phyloP scores from a whole-genome alignment of 257 asterid genomes.

The Petunia axillaris region DNA sequence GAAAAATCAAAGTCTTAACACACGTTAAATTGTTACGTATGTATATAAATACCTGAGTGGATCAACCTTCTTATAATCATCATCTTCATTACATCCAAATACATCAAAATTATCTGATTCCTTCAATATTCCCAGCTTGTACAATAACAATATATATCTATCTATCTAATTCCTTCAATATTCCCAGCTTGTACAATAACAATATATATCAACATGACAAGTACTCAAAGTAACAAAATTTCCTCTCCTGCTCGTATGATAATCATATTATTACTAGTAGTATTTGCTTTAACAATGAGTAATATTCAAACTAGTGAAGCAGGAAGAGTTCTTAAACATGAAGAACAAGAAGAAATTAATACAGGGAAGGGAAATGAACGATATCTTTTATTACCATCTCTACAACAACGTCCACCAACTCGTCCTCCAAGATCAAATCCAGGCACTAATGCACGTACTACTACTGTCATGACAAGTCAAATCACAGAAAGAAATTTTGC shows the following conservation, averaged over 20 bases:
- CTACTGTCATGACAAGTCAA: neutral
- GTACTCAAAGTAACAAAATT: neutral
- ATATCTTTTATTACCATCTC: neutral
- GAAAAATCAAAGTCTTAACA: neutral
- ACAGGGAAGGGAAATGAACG: no score
- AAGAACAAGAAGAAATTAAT: neutral
- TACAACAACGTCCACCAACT: neutral
- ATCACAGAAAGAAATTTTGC: neutral
- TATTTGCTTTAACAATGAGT: neutral
- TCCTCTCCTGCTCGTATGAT: neutral
- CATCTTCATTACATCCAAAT: neutral
- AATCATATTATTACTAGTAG: neutral
- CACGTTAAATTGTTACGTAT: neutral
- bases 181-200: neutral
- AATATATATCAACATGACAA: neutral
- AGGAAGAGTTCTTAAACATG: neutral
- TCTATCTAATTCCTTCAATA: neutral
- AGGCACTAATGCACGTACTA: neutral
- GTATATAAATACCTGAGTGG: neutral
- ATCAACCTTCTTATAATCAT: neutral
- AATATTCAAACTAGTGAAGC: conserved; percentile 14
- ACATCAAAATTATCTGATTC: neutral
- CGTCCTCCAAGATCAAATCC: neutral
- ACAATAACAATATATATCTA: neutral
- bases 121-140: neutral